phyloP scores from a whole-genome alignment of 2,329 filamentous ascomycete species.

The Colletotrichum abscissum region DNA sequence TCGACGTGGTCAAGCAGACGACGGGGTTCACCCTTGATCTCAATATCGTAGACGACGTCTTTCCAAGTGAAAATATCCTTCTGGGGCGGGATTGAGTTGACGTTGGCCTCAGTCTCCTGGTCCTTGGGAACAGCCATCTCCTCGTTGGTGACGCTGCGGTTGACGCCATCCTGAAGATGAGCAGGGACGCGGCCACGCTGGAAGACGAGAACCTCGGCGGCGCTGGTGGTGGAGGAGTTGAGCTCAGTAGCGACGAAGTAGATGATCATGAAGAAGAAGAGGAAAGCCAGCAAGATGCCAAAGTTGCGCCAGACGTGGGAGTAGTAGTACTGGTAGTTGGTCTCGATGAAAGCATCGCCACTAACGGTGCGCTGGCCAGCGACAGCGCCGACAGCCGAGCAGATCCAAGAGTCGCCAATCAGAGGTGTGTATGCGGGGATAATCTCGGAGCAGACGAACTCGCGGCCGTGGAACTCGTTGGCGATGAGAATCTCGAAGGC shows the following conservation, averaged over 20 bases:
- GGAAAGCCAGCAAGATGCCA: conserved; percentile 74
- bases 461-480: conserved; percentile 75
- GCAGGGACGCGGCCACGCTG: conserved; percentile 63
- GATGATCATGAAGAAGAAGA: conserved; percentile 70
- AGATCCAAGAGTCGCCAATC: conserved; percentile 61
- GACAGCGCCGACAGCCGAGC: conserved; percentile 64
- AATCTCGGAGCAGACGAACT: conserved; percentile 66
- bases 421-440: conserved; percentile 59
- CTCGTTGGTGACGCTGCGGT: conserved; percentile 43
- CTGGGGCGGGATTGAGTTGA: conserved; percentile 52
- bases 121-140: conserved; percentile 56
- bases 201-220: conserved; percentile 78
- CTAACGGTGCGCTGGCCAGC: conserved; percentile 64
- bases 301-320: conserved; percentile 75
- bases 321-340: conserved; percentile 67
- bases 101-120: conserved; percentile 51
- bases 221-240: conserved; percentile 71
- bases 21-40: conserved; percentile 79
- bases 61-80: conserved; percentile 81
- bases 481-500: conserved; percentile 78
- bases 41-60: conserved; percentile 76
- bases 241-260: conserved; percentile 74
- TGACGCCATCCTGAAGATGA: conserved; percentile 47
- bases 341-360: conserved; percentile 70
- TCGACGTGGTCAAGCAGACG: conserved; percentile 82